A percentile compares a stretch with the other conserved stretches of the same genome.
These are phyloP conservation scores for Shiraia sp. DNA, from an alignment of 2,329 filamentous ascomycete species.

Conservation along the genomic window DNA sequence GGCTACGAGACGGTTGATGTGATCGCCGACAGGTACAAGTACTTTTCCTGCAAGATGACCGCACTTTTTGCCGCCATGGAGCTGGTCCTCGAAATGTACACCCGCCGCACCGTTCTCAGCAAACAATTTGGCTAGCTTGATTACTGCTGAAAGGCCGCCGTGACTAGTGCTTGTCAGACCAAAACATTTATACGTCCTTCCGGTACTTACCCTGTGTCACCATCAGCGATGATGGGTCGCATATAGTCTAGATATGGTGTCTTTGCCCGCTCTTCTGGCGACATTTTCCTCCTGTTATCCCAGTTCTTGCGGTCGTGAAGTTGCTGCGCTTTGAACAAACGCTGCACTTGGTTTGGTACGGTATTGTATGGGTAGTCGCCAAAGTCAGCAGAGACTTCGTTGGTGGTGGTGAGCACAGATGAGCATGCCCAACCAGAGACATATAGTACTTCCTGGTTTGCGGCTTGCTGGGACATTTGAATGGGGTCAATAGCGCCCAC, in stretches of 20 bases:
- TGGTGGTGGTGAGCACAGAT: constrained; percentile 86
- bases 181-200: rapidly evolving
- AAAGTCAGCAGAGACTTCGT: constrained; percentile 97
- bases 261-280: constrained; percentile 68
- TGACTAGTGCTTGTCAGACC: constrained; percentile 61
- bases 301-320: constrained; percentile 97
- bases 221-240: constrained; percentile 92
- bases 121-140: constrained; percentile 96
- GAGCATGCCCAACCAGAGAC: constrained; percentile 98
- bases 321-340: constrained; percentile 93
- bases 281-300: constrained; percentile 80
- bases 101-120: constrained; percentile 95
- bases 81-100: constrained; percentile 96
- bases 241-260: constrained; percentile 91
- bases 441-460: constrained; percentile 94
- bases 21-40: constrained; percentile 87
- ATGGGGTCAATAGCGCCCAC: constrained; percentile 99
- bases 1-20: constrained; percentile 92
- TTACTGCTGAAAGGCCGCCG: constrained; percentile 86
- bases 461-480: constrained; percentile 98
- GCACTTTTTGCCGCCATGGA: constrained; percentile 98
- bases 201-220: constrained; percentile 73
- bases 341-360: constrained; percentile 95
- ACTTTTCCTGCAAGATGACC: constrained; percentile 96
- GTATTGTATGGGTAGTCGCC: constrained; percentile 99